Conservation (phyloP, 169 alveolate species). For the Plasmodium adleri region DNA sequence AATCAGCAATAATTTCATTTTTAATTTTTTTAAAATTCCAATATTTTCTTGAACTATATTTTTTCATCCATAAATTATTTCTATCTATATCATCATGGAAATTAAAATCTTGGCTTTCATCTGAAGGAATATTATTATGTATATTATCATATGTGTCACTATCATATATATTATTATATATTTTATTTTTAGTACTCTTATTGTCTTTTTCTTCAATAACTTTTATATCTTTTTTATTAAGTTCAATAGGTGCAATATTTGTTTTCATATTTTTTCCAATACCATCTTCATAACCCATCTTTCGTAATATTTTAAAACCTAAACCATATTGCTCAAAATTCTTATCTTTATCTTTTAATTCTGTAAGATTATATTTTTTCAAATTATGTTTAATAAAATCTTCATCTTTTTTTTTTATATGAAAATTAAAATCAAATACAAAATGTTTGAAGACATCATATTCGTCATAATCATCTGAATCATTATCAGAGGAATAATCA, state of each 20-base stretch:
- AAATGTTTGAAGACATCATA: conserved; percentile 65
- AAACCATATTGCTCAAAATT: conserved; percentile 68
- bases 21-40: conserved; percentile 60
- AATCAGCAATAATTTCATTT: conserved; percentile 15
- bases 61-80: conserved; percentile 61
- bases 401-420: conserved; percentile 34
- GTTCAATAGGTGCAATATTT: conserved; percentile 74
- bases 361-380: conserved; percentile 48
- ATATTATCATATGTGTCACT: background rate
- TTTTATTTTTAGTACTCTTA: conserved; percentile 3
- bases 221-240: conserved; percentile 39
- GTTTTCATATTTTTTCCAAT: conserved; percentile 72
- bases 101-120: conserved; percentile 11
- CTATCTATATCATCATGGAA: conserved; percentile 16
- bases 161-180: conserved; percentile 12
- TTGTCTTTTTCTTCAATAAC: conserved; percentile 43
- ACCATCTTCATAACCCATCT: conserved; percentile 76
- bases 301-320: conserved; percentile 73
- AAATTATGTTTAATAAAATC: conserved; percentile 55
- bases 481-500: conserved; percentile 29
- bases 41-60: conserved; percentile 15
- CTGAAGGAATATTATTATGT: background rate
- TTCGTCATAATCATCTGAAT: conserved; percentile 57
- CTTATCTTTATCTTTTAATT: conserved; percentile 47
- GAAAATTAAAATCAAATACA: conserved; percentile 48